These are phyloP conservation scores for Euphorbia peplus DNA, from an alignment of 345 rosid species.

Conservation along the genomic window DNA sequence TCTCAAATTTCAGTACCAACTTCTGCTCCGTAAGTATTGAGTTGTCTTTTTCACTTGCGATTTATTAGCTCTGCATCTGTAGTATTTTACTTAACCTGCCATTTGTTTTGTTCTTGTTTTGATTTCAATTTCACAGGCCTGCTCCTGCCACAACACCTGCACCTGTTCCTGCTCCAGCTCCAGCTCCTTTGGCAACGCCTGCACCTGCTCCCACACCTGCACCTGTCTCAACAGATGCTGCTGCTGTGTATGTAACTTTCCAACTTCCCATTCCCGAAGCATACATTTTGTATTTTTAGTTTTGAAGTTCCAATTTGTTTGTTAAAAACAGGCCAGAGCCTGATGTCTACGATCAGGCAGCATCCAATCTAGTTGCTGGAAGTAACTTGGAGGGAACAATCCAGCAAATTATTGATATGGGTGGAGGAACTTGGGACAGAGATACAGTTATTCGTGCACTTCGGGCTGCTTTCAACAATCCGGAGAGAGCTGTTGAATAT, in stretches of 20 bases:
- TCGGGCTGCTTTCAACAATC: constrained; percentile 91
- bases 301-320: background rate
- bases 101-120: background rate
- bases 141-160: constrained; percentile 1
- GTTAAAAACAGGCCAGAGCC: constrained; percentile 45
- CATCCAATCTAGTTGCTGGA: constrained; percentile 87
- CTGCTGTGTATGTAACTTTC: constrained; percentile 25
- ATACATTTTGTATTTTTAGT: background rate
- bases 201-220: constrained; percentile 28
- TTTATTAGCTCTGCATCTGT: background rate
- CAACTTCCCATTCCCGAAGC: background rate
- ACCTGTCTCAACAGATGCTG: constrained; percentile 26
- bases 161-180: constrained; percentile 23
- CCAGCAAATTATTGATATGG: constrained; percentile 95
- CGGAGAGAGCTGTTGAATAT: constrained; percentile 97
- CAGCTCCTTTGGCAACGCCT: constrained; percentile 25
- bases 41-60: background rate
- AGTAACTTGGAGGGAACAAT: constrained; percentile 69
- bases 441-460: constrained; percentile 85
- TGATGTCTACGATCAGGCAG: constrained; percentile 73
- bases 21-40: constrained; percentile 40
- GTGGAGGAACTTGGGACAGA: constrained; percentile 93
- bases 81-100: background rate
- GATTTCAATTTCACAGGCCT: constrained; percentile 22
- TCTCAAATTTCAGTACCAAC: constrained; percentile 45